Percentiles rank a stretch among this genome's conserved stretches.
Conservation (phyloP, 495 filamentous ascomycete genomes). For the Hyphodiscus hymeniophilus region DNA sequence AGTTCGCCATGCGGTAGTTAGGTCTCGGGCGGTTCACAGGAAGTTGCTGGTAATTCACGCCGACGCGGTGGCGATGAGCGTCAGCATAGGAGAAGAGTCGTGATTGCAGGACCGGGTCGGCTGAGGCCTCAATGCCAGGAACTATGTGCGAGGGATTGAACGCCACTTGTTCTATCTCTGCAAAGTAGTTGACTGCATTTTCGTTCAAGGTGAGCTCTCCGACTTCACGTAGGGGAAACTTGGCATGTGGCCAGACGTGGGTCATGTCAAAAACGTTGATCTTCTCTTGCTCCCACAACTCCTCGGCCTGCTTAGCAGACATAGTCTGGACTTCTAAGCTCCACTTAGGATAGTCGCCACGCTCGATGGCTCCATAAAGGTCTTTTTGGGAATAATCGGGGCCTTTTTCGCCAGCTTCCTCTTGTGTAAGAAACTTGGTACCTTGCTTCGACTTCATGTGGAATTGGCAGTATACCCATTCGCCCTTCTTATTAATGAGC, state of each 20-base stretch:
- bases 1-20: conserved; percentile 32
- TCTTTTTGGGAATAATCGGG: conserved; percentile 56
- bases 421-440: conserved; percentile 48
- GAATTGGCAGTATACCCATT: conserved; percentile 62
- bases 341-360: conserved; percentile 50
- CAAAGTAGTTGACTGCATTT: conserved; percentile 77
- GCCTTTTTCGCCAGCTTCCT: conserved; percentile 42
- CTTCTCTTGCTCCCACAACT: conserved; percentile 40
- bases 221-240: conserved; percentile 60
- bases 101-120: conserved; percentile 56
- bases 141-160: conserved; percentile 72
- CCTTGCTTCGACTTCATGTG: conserved; percentile 56
- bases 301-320: conserved; percentile 43
- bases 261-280: conserved; percentile 61
- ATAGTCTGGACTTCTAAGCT: conserved; percentile 54
- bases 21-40: conserved; percentile 38
- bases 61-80: conserved; percentile 57
- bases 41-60: conserved; percentile 57
- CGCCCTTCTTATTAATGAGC: conserved; percentile 52
- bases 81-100: conserved; percentile 65
- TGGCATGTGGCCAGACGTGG: conserved; percentile 60
- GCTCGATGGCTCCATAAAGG: conserved; percentile 49
- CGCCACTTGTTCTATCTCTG: conserved; percentile 75
- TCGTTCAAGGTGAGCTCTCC: conserved; percentile 63
- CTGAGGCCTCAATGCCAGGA: conserved; percentile 56